Evolutionary conservation across 805 yeast genomes (phyloP), one percentile per base, ranked within the genome.

Genomic region (Myxozyma melibiosi): DNA sequence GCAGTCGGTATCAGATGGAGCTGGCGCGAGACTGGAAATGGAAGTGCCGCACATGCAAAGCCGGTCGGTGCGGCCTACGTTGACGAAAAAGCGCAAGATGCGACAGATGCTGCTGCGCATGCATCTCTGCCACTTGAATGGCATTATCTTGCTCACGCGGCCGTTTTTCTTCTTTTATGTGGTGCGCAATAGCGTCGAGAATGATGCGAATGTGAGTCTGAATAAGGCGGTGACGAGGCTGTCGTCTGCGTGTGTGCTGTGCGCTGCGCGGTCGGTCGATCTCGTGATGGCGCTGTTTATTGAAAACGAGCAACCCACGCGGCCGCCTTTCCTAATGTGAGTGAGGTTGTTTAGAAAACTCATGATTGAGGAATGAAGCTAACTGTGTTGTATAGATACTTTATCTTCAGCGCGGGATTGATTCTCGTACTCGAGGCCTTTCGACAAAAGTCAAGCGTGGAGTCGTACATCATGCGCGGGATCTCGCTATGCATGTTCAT

Each of bases 111-210:
- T 63, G 30, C 37, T 63, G 7, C 54, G 58, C 3, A 46, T 63
- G 46, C 66, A 63, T 37, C 30, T 63, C 25, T 57, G 65, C n/a
- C 65, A 63, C 42, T 40, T 63, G 18, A 62, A 63, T 52, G 46
- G 61, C 20, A 61, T 63, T 25, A 63, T 63, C n/a, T n/a, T 63
- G 7, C 57, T 63, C 13, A 60, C 66, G 18, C 46, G 66, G 30
- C 66, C 66, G 6, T 63, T 63, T 37, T 57, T 63, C 50, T 42
- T 57, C 14, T 48, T 57, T 9, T 30, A 38, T 30, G 55, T 57
- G 9, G 62, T 53, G 31, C 37, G 53, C 24, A 35, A 27, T 8
- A 40, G 51, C 7, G 42, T 35, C 13, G 55, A 44, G 46, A 28
- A 16, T 6, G 46, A 42, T 6, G 43, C 24, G 18, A 39, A 35